These are phyloP conservation scores for Pterocarpus macrocarpus DNA, from an alignment of 306 rosid species.

Conservation along the genomic window DNA sequence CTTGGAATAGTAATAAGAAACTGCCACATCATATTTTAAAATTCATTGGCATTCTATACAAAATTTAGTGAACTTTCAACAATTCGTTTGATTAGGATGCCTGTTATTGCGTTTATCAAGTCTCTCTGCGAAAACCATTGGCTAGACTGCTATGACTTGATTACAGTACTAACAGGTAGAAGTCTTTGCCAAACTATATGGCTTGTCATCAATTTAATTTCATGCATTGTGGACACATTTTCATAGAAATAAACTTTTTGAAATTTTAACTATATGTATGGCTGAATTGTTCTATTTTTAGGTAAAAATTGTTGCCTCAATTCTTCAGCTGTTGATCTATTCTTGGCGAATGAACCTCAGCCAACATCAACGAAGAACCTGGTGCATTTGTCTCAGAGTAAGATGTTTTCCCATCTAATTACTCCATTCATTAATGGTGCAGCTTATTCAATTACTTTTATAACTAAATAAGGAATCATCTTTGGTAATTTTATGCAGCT, in stretches of 20 bases:
- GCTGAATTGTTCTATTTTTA: conserved; percentile 29
- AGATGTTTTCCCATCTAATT: conserved; percentile 13
- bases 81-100: conserved; percentile 42
- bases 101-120: conserved; percentile 40
- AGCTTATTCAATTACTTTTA: not conserved
- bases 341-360: conserved; percentile 63
- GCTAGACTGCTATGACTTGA: conserved; percentile 61
- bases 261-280: not conserved
- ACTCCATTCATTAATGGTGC: not conserved
- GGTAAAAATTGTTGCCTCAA: conserved; percentile 79
- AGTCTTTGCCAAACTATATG: not conserved
- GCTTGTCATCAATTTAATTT: not conserved
- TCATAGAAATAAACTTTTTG: not conserved
- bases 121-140: conserved; percentile 52
- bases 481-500: conserved; percentile 47
- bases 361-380: conserved; percentile 72
- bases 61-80: not conserved
- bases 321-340: conserved; percentile 54
- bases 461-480: not conserved
- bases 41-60: not conserved
- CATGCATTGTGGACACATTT: not conserved
- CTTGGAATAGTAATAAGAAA: not conserved
- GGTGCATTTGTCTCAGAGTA: conserved; percentile 79
- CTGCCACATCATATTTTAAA: not conserved
- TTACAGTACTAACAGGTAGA: conserved; percentile 58